These are phyloP conservation scores for Escallonia herrerae DNA, from an alignment of 129 eudicot species.

Conservation along the genomic window DNA sequence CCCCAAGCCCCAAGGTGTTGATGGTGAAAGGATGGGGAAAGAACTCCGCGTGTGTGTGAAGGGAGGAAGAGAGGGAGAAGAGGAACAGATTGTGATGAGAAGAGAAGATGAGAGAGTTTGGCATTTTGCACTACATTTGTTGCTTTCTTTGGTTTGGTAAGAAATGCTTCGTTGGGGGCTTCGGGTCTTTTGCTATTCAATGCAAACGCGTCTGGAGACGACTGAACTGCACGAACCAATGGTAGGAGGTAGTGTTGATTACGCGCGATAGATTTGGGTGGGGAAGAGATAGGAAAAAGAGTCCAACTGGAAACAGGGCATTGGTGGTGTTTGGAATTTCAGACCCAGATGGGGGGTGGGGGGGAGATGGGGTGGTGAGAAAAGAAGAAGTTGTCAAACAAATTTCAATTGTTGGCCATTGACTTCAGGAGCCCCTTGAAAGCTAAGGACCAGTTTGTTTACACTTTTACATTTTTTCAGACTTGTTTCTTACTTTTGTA, in stretches of 20 bases:
- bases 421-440: conserved; percentile 35
- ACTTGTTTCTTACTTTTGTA: no score
- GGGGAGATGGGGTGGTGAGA: no score
- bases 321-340: conserved; percentile 20
- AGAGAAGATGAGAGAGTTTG: conserved; percentile 23
- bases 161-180: conserved; percentile 38
- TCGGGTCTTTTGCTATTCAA: conserved; percentile 3
- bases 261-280: conserved; percentile 1
- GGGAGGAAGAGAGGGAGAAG: conserved; percentile 2
- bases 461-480: no score
- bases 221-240: conserved; percentile 11
- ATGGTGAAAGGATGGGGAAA: neutral
- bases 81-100: conserved; percentile 4
- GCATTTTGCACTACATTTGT: conserved; percentile 40
- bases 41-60: neutral
- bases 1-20: no score
- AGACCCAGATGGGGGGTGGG: conserved; percentile 15
- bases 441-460: neutral
- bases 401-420: conserved; percentile 33
- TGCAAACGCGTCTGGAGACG: conserved; percentile 11
- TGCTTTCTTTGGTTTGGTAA: no score
- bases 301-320: conserved; percentile 18
- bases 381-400: conserved; percentile 32
- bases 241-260: neutral
- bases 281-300: neutral